phyloP scores from a whole-genome alignment of 768 basidiomycete genomes.

The Nidularia pulvinata region DNA sequence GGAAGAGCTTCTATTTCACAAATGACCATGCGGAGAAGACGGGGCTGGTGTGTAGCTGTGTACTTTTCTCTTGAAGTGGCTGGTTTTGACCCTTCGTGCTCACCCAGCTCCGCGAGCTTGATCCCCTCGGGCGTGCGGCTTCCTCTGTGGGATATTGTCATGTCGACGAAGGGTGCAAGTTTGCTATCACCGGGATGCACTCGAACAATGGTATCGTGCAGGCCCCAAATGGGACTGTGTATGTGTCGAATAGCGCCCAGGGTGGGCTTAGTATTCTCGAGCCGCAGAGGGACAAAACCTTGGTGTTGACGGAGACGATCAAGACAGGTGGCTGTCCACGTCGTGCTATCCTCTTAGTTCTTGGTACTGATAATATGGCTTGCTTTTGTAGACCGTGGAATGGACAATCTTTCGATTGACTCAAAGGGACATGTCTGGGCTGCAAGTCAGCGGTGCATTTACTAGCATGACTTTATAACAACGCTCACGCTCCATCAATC shows the following conservation, averaged over 20 bases:
- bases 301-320: constrained; percentile 54
- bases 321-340: constrained; percentile 38
- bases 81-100: too few species aligned
- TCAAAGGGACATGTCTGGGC: constrained; percentile 60
- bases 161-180: constrained; percentile 56
- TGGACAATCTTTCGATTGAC: constrained; percentile 69
- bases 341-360: neutral
- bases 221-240: constrained; percentile 61
- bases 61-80: neutral
- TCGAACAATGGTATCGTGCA: constrained; percentile 64
- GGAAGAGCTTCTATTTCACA: too few species aligned
- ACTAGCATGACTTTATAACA: too few species aligned
- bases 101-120: constrained; percentile 21
- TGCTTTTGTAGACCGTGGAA: constrained; percentile 29
- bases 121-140: constrained; percentile 26
- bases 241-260: constrained; percentile 45
- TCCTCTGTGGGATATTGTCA: constrained; percentile 70
- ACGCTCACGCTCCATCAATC: too few species aligned
- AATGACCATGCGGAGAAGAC: constrained; percentile 65
- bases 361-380: too few species aligned
- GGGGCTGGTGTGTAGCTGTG: constrained; percentile 49
- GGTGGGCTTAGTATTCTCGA: constrained; percentile 57
- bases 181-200: constrained; percentile 48
- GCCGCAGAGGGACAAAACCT: constrained; percentile 53
- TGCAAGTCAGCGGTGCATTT: too few species aligned